Evolutionary conservation across 2,329 filamentous ascomycete species (phyloP).

Genomic region (Fusarium longipes): DNA sequence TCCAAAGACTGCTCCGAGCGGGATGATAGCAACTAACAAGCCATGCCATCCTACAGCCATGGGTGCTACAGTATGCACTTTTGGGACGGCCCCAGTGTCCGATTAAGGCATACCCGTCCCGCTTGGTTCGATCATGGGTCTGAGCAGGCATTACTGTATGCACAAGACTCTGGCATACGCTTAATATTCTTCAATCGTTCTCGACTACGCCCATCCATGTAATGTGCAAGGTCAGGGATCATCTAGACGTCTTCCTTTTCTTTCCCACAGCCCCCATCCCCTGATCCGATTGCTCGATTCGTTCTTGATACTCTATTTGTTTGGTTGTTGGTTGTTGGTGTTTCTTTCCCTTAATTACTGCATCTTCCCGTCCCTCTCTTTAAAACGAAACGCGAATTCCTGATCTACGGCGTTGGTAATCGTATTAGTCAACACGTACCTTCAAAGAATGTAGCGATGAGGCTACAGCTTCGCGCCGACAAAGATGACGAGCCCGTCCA

Average conservation of each 20-base stretch:
- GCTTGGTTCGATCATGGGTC: neutral
- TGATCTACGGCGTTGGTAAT: conserved; percentile 1
- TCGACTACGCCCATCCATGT: conserved; percentile 6
- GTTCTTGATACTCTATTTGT: conserved; percentile 5
- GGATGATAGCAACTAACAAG: neutral
- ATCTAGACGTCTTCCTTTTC: conserved; percentile 28
- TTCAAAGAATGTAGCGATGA: conserved; percentile 40
- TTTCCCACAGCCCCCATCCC: conserved; percentile 3
- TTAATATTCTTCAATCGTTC: conserved; percentile 1
- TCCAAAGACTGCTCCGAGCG: neutral
- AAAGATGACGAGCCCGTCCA: conserved; percentile 40
- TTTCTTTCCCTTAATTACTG: conserved; percentile 1
- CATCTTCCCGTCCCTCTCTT: neutral
- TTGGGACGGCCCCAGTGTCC: conserved; percentile 19
- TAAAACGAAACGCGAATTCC: conserved; percentile 13
- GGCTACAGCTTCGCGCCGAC: conserved; percentile 40
- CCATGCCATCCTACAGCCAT: neutral
- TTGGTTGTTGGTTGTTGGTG: conserved; percentile 15
- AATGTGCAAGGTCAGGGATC: conserved; percentile 3
- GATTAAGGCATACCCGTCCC: conserved; percentile 24
- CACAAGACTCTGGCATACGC: neutral
- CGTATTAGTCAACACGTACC: neutral
- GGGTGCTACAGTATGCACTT: neutral
- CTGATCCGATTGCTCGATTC: neutral
- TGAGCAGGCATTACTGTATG: neutral